Evolutionary conservation across 1,139 yeast genomes (phyloP), one percentile per base, ranked within the genome.

Genomic region (Eremothecium cymbalariae): DNA sequence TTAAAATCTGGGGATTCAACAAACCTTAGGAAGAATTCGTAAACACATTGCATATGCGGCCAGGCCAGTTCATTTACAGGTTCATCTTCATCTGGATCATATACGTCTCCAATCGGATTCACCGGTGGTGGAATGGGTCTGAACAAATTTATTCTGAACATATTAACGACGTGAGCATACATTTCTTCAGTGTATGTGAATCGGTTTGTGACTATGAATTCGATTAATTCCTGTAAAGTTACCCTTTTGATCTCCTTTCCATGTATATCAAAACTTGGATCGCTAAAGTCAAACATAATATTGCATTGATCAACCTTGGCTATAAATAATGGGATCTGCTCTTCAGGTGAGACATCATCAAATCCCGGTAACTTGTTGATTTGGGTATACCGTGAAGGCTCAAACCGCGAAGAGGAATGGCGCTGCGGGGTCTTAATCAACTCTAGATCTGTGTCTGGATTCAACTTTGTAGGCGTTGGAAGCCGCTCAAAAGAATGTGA

Each of bases 121-220:
- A 88, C 95, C 1, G 97, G 97, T 1, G 99, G 98, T 3, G 98
- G 97, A 29, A 90, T 85, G 20, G 97, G 95, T 54, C 99, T 74
- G 60, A 90, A 86, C 37, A 90, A 68, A 61, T 90, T 90, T 43
- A 72, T 74, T 51, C 78, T 79, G 61, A 88, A 93, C 97, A 90
- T 90, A 21, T 72, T 72, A 28, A 88, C 88, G 38, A 90, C 94
- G 51, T 79, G 85, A 35, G 72, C 72, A 59, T 90, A 90, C 81
- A 90, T 84, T 48, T 81, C 90, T 45, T 86, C 95, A 13, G 95
- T 82, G 57, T 82, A 84, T 27, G 83, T 73, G 60, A 88, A 78
- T 47, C 94, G 70, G 47, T 83, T 80, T 35, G 77, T 74, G 25
- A 93, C 77, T 34, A 90, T 81, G 54, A 84, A 90, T 46, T 85